phyloP scores from a whole-genome alignment of 2,329 filamentous ascomycete genomes.

The Claviceps pazoutovae region DNA sequence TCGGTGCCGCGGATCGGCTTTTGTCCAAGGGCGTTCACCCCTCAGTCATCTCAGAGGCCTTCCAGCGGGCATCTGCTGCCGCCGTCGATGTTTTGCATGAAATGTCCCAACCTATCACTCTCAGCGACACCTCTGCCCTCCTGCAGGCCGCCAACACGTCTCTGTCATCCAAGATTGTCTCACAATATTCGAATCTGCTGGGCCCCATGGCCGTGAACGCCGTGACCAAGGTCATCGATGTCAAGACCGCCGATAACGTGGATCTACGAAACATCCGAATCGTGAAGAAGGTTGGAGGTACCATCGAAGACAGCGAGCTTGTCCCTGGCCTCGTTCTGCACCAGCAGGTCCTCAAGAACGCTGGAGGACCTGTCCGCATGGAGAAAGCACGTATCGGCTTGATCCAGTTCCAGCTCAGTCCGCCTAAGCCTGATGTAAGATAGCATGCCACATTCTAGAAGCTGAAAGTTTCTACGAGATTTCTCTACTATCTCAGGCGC shows the following conservation, averaged over 20 bases:
- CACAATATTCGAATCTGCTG: conserved; percentile 86
- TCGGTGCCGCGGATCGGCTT: conserved; percentile 85
- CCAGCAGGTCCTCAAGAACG: conserved; percentile 86
- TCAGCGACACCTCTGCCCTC: conserved; percentile 76
- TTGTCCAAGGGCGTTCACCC: conserved; percentile 91
- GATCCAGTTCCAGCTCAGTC: conserved; percentile 97
- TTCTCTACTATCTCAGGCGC: neutral
- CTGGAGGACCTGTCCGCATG: conserved; percentile 78
- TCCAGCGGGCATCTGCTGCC: conserved; percentile 83
- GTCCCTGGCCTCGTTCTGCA: conserved; percentile 87
- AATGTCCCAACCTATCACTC: conserved; percentile 88
- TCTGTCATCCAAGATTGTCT: conserved; percentile 95
- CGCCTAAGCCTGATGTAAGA: conserved; percentile 85
- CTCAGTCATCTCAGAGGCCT: conserved; percentile 92
- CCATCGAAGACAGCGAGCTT: conserved; percentile 96
- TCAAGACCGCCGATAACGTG: conserved; percentile 90
- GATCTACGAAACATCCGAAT: conserved; percentile 94
- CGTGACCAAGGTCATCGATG: conserved; percentile 88
- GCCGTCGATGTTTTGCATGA: conserved; percentile 82
- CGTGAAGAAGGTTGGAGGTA: conserved; percentile 93
- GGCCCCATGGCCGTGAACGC: conserved; percentile 98
- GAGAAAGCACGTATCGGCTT: conserved; percentile 95
- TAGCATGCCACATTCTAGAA: conserved; percentile 7
- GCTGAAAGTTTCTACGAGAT: too few species aligned
- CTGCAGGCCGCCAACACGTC: conserved; percentile 95